A percentile compares a stretch with the other conserved stretches of the same genome.
These are phyloP conservation scores for Kwoniella pini DNA, from an alignment of 768 basidiomycete species.

Conservation along the genomic window DNA sequence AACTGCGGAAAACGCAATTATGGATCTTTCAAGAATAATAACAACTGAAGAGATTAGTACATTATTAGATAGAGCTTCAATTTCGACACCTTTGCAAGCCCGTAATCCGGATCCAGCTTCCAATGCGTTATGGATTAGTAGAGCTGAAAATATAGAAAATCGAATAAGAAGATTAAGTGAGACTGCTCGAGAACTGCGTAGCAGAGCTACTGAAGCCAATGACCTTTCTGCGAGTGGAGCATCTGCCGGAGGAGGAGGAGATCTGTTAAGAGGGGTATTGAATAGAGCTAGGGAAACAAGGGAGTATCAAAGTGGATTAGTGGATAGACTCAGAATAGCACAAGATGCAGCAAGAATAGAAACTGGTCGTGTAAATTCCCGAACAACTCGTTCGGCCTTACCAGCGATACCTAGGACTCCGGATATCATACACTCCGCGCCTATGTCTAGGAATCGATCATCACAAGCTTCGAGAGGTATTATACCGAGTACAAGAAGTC, in stretches of 20 bases:
- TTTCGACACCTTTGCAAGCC: not conserved
- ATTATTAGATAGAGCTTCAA: conserved; percentile 16
- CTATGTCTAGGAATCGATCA: not conserved
- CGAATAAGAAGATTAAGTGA: conserved; percentile 14
- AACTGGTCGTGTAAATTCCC: not conserved
- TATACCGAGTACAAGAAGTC: not conserved
- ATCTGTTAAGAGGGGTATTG: conserved; percentile 5
- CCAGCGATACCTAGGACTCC: not conserved
- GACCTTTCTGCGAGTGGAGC: not conserved
- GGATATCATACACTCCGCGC: not conserved
- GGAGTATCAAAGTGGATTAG: conserved; percentile 18
- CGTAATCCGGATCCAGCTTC: not conserved
- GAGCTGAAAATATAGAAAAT: conserved; percentile 14
- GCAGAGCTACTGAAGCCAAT: conserved; percentile 1
- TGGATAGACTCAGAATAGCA: conserved; percentile 6
- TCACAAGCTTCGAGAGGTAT: not conserved
- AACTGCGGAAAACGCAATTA: not conserved
- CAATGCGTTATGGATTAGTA: not conserved
- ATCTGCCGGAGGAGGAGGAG: not conserved
- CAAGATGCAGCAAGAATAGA: not conserved
- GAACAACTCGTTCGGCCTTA: not conserved
- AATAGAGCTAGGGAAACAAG: conserved; percentile 11
- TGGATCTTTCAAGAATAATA: conserved; percentile 5
- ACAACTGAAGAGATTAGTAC: conserved; percentile 18
- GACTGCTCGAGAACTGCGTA: conserved; percentile 14